Conservation (phyloP, 2,329 filamentous ascomycete genomes). For the Botrytis aclada region DNA sequence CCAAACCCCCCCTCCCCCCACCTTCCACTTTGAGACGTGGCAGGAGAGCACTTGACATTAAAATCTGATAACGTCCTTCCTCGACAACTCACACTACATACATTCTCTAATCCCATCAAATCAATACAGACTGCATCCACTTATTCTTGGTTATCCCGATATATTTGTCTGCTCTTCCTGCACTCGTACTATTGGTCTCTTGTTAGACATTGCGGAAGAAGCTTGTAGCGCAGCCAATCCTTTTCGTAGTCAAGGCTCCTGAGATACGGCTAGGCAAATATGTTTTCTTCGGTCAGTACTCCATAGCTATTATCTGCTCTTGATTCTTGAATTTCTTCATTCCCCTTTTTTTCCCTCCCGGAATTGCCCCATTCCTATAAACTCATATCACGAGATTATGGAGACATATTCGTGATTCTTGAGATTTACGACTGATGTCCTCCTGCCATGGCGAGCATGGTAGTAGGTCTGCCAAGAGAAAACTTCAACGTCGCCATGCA, state of each 20-base stretch:
- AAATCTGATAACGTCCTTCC: background rate
- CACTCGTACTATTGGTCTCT: constrained; percentile 13
- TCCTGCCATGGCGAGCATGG: background rate
- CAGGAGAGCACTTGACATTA: constrained; percentile 6
- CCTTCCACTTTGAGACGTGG: constrained; percentile 15
- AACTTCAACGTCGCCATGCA: constrained; percentile 12
- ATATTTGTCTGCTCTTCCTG: constrained; percentile 3
- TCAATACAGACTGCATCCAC: constrained; percentile 1
- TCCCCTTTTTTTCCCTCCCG: background rate
- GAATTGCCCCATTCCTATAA: constrained; percentile 6
- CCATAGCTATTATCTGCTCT: constrained; percentile 1
- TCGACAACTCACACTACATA: constrained; percentile 5
- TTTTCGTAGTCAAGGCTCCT: constrained; percentile 8
- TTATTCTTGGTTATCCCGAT: background rate
- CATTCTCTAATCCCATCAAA: background rate
- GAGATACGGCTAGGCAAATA: constrained; percentile 14
- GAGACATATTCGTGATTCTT: constrained; percentile 8
- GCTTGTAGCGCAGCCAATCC: constrained; percentile 20
- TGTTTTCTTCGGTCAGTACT: constrained; percentile 28
- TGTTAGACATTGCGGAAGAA: constrained; percentile 10
- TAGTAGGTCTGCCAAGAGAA: constrained; percentile 12
- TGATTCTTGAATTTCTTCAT: background rate
- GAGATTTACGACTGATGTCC: constrained; percentile 9
- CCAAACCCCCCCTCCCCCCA: background rate
- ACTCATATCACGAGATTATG: constrained; percentile 15